Conservation (phyloP, 1,139 yeast species). For the Zygoascus sp. region DNA sequence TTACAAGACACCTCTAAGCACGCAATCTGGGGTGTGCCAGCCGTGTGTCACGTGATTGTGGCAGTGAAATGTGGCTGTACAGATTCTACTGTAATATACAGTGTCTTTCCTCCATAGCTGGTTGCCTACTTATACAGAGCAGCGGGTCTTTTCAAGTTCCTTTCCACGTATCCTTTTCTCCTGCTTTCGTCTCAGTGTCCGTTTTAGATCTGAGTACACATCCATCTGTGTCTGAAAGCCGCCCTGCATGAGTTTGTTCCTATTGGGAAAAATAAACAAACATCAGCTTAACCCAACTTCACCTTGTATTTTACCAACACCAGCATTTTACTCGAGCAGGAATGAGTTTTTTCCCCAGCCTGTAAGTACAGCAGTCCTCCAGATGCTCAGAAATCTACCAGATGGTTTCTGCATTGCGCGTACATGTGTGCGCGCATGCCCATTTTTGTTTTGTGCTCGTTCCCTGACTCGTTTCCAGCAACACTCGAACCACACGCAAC, state of each 20-base stretch:
- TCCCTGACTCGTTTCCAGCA: slow-evolving; percentile 18
- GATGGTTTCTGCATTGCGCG: too few relatives aligned
- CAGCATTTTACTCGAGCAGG: slow-evolving; percentile 3
- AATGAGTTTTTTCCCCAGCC: slow-evolving; percentile 26
- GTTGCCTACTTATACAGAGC: background rate
- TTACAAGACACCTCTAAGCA: slow-evolving; percentile 1
- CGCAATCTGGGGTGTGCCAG: background rate
- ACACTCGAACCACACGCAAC: slow-evolving; percentile 29
- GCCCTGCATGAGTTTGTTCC: slow-evolving; percentile 1
- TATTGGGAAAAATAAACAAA: slow-evolving; percentile 13
- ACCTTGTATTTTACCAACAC: slow-evolving; percentile 3
- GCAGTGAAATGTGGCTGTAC: slow-evolving; percentile 3
- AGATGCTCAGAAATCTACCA: too few relatives aligned
- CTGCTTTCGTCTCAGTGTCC: too few relatives aligned
- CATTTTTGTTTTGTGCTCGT: background rate
- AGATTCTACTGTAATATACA: too few relatives aligned
- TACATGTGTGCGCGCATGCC: too few relatives aligned
- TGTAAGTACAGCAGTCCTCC: too few relatives aligned
- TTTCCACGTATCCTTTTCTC: too few relatives aligned
- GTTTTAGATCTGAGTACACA: too few relatives aligned
- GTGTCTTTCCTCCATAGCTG: background rate
- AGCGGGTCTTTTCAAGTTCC: too few relatives aligned
- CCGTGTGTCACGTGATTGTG: slow-evolving; percentile 1
- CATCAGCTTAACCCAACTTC: background rate
- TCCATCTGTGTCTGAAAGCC: too few relatives aligned